phyloP scores from a whole-genome alignment of 208 protist genomes.

The Trypanosoma scelopori region DNA sequence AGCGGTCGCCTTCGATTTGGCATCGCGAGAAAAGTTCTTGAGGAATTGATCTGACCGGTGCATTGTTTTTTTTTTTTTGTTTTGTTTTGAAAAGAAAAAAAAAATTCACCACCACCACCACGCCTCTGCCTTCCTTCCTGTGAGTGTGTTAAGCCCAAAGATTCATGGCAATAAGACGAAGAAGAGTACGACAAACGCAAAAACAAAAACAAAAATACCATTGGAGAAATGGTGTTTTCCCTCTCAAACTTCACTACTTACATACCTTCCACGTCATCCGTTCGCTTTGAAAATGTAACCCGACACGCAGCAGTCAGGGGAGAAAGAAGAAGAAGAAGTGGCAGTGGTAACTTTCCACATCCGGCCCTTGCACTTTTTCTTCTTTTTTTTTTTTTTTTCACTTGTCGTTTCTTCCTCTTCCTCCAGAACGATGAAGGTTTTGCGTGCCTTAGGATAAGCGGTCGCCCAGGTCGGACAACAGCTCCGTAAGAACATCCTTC shows the following conservation, averaged over 20 bases:
- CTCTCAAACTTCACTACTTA: no score
- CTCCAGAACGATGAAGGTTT: background rate
- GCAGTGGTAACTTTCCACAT: background rate
- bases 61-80: conserved; percentile 16
- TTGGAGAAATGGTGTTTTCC: no score
- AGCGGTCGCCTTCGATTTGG: background rate
- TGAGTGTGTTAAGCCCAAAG: no score
- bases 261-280: no score
- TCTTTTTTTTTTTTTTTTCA: conserved; percentile 13
- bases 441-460: background rate
- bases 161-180: no score
- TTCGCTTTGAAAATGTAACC: background rate
- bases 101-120: background rate
- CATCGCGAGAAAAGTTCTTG: background rate
- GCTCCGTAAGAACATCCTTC: conserved; percentile 43
- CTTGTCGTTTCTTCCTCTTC: background rate
- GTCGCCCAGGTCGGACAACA: conserved; percentile 52
- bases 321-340: background rate
- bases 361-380: no score
- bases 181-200: no score
- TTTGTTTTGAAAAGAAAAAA: background rate
- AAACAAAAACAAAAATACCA: no score
- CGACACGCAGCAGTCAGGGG: background rate
- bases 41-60: conserved; percentile 14
- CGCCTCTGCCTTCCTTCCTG: no score